Evolutionary conservation across 1,284 basidiomycete species (phyloP), one percentile per base, ranked within the genome.

Genomic region (Apiotrichum sp.): DNA sequence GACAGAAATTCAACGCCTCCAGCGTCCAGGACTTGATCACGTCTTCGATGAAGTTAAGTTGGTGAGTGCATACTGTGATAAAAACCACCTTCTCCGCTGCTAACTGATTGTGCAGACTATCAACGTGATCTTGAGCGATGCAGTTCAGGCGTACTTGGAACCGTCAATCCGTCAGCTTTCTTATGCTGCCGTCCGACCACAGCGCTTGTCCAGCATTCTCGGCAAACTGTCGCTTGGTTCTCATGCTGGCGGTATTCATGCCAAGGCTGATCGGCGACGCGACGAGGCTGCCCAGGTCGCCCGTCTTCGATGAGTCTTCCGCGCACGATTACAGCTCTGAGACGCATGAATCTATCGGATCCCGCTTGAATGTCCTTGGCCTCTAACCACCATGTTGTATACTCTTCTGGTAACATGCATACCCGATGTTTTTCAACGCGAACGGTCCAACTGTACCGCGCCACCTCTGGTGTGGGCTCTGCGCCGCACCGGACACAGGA

Each of bases 41-140:
- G 85, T 86, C 8, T 95, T 97, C 70, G 75, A 80, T 33, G 92
- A 95, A 73, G 78, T 97, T 55, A 86, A 86, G 52, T 79, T 84
- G 65, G 93, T 92, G 73, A 69, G 86, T 79, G 7, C 10, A 41
- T 10, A 22, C 29, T 13, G 11, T 16, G 32, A n/a, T 29, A 32
- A 6, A 6, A 6, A 11, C 6, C 35, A 36, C 35, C n/a, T n/a
- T n/a, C n/a, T n/a, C n/a, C n/a, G n/a, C n/a, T n/a, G n/a, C n/a
- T n/a, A n/a, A n/a, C n/a, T n/a, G n/a, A n/a, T n/a, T n/a, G n/a
- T n/a, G n/a, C 67, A 95, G 92, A 89, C 86, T 54, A 82, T 85
- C 52, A 84, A 84, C 42, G 84, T 97, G 56, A 81, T 87, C 16
- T 79, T 93, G 52, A 80, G 82, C 22, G 83, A 88, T 67, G 80